phyloP scores from a whole-genome alignment of 164 flowering plant genomes.

The Chimonanthus praecox region DNA sequence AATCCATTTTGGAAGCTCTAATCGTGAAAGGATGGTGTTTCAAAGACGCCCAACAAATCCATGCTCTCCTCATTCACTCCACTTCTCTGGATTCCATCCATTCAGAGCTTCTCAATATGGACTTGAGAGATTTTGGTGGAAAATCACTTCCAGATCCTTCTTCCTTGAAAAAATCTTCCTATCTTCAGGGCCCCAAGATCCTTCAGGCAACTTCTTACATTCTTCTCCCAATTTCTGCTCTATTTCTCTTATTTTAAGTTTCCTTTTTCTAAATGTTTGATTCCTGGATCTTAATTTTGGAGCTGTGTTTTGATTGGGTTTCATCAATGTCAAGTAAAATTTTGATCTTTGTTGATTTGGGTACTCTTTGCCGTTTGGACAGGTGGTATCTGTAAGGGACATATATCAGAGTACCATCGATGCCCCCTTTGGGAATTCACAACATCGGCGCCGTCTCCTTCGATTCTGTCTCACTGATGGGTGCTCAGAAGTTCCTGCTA shows the following conservation, averaged over 20 bases:
- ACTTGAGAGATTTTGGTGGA: constrained; percentile 61
- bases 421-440: constrained; percentile 29
- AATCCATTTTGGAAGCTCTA: constrained; percentile 41
- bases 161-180: constrained; percentile 36
- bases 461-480: constrained; percentile 77
- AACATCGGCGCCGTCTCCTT: constrained; percentile 40
- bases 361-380: constrained; percentile 5
- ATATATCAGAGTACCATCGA: constrained; percentile 50
- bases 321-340: background rate
- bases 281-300: constrained; percentile 1
- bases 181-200: constrained; percentile 66
- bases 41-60: constrained; percentile 30
- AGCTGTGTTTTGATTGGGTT: background rate
- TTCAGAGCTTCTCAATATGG: constrained; percentile 65
- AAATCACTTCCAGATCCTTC: constrained; percentile 63
- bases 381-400: constrained; percentile 73
- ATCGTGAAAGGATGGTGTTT: constrained; percentile 61
- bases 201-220: constrained; percentile 47
- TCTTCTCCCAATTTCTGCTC: background rate
- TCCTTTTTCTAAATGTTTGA: background rate
- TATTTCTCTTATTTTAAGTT: constrained; percentile 1
- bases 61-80: constrained; percentile 28
- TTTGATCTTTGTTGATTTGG: background rate
- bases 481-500: constrained; percentile 52
- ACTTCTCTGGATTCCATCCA: constrained; percentile 39